Evolutionary conservation across 495 filamentous ascomycete species (phyloP).

Genomic region (Podospora australis): DNA sequence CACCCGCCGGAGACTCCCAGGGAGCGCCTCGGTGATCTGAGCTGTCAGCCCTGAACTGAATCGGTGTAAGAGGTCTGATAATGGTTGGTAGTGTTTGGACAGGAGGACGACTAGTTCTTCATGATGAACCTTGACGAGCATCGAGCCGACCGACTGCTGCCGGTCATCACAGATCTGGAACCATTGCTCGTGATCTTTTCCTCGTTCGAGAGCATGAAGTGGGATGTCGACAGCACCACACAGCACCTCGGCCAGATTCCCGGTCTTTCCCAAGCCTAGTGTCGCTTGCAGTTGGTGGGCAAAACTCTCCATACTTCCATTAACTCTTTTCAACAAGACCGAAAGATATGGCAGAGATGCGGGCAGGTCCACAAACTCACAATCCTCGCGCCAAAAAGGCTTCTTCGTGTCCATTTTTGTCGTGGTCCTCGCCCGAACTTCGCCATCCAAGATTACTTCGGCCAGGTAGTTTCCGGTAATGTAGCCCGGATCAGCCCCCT

Average conservation of each 20-base stretch:
- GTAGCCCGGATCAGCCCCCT: constrained; percentile 29
- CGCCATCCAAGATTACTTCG: constrained; percentile 87
- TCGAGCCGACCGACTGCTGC: constrained; percentile 69
- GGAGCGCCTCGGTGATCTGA: constrained; percentile 74
- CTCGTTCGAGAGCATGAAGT: constrained; percentile 73
- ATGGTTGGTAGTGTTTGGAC: constrained; percentile 72
- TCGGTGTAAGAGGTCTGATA: constrained; percentile 77
- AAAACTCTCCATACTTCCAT: constrained; percentile 36
- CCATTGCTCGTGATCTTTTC: constrained; percentile 84
- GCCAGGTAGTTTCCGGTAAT: constrained; percentile 65
- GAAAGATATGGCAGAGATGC: constrained; percentile 69
- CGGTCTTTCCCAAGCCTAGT: constrained; percentile 33
- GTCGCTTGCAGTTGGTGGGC: constrained; percentile 39
- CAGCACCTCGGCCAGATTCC: constrained; percentile 34
- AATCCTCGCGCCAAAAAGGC: constrained; percentile 94
- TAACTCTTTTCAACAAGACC: constrained; percentile 74
- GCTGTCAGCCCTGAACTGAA: constrained; percentile 79
- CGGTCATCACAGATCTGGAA: constrained; percentile 71
- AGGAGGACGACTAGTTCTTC: constrained; percentile 88
- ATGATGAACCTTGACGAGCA: constrained; percentile 75
- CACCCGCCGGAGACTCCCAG: constrained; percentile 68
- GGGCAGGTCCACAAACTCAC: constrained; percentile 79
- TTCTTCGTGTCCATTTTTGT: constrained; percentile 73
- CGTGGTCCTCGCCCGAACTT: constrained; percentile 78
- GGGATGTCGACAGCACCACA: constrained; percentile 76